Conservation (phyloP, 768 basidiomycete species). For the Royoungia palumana region DNA sequence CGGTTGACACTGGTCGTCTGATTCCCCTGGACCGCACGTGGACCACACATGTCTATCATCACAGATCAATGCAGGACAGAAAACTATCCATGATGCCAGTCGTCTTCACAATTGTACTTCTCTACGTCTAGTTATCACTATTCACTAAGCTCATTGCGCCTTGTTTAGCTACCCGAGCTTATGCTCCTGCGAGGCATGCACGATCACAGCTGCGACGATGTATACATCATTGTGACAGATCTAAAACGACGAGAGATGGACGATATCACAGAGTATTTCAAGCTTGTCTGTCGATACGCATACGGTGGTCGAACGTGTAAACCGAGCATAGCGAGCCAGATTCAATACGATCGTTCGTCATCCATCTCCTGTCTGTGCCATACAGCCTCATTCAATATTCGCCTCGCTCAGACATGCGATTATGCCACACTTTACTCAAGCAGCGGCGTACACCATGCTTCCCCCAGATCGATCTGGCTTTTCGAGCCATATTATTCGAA, state of each 20-base stretch:
- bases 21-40: constrained; percentile 80
- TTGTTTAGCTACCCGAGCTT: constrained; percentile 63
- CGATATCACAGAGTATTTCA: constrained; percentile 74
- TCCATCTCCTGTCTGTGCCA: constrained; percentile 1
- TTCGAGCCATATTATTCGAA: constrained; percentile 73
- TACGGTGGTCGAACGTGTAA: constrained; percentile 60
- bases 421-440: constrained; percentile 62
- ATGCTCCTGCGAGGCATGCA: constrained; percentile 82
- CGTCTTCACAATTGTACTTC: constrained; percentile 71
- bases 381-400: constrained; percentile 5
- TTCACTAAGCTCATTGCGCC: constrained; percentile 1
- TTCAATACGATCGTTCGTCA: constrained; percentile 67
- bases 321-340: constrained; percentile 61
- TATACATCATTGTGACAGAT: constrained; percentile 76
- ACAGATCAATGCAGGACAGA: constrained; percentile 69
- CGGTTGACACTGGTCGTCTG: constrained; percentile 72
- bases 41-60: constrained; percentile 80
- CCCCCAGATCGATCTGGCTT: constrained; percentile 75
- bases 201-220: constrained; percentile 73
- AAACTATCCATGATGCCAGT: constrained; percentile 77
- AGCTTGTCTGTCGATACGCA: constrained; percentile 63
- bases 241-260: constrained; percentile 80
- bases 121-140: background rate
- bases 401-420: constrained; percentile 51
- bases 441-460: constrained; percentile 77